Evolutionary conservation across 2,329 filamentous ascomycete genomes (phyloP).

Genomic region (Aspergillus vadensis): DNA sequence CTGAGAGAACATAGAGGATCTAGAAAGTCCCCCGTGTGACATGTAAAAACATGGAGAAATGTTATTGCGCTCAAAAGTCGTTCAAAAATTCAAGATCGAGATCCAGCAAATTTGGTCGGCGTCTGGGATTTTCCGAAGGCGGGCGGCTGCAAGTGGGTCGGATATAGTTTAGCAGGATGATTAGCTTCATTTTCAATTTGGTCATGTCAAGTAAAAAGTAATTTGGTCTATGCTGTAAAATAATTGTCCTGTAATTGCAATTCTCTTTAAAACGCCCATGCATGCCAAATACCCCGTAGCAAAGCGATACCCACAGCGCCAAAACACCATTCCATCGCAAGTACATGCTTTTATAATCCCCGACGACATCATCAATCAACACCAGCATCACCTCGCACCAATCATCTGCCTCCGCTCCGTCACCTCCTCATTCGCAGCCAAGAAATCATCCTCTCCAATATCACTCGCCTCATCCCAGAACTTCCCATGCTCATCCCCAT

Average conservation of each 20-base stretch:
- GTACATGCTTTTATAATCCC: background rate
- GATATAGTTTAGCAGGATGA: no score
- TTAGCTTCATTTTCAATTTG: no score
- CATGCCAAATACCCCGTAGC: background rate
- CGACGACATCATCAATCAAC: no score
- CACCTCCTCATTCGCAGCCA: constrained; percentile 73
- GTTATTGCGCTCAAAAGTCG: constrained; percentile 19
- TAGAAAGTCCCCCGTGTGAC: constrained; percentile 4
- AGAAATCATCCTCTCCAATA: constrained; percentile 81
- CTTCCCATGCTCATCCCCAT: constrained; percentile 72
- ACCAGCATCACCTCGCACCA: constrained; percentile 18
- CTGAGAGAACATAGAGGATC: constrained; percentile 44
- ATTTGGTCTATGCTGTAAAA: background rate
- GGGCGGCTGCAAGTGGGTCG: constrained; percentile 5
- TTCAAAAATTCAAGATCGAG: background rate
- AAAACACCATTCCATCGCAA: background rate
- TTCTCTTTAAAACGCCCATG: background rate
- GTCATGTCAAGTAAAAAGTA: background rate
- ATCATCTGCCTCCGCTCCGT: constrained; percentile 55
- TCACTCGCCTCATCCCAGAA: constrained; percentile 88
- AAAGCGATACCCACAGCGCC: background rate
- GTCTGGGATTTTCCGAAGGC: constrained; percentile 18
- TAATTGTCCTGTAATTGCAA: background rate
- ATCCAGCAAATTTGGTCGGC: constrained; percentile 6
- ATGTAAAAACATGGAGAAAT: constrained; percentile 18